Percentiles rank a stretch among this genome's conserved stretches.
phyloP scores from a whole-genome alignment of 805 yeast species.

The Naumovozyma castellii region DNA sequence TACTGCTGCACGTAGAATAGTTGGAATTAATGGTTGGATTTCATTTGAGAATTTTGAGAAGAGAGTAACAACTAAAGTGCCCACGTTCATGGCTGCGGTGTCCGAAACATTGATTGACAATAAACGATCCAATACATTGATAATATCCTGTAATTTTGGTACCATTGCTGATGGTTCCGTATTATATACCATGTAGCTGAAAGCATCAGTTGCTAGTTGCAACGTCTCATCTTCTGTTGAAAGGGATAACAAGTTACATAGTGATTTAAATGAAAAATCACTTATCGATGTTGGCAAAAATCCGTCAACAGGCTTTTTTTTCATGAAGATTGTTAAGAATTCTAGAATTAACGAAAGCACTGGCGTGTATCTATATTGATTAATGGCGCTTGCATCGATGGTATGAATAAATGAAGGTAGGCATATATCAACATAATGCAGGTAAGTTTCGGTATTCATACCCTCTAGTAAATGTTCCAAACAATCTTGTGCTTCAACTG shows the following conservation, averaged over 20 bases:
- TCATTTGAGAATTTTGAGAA: constrained; percentile 42
- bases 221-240: constrained; percentile 69
- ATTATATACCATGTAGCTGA: constrained; percentile 47
- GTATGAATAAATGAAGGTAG: constrained; percentile 42
- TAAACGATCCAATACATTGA: constrained; percentile 51
- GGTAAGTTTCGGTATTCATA: constrained; percentile 38
- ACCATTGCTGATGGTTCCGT: constrained; percentile 21
- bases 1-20: constrained; percentile 67
- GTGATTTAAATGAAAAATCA: constrained; percentile 19
- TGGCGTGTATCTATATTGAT: constrained; percentile 44
- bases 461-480: constrained; percentile 48
- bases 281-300: constrained; percentile 21
- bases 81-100: constrained; percentile 73
- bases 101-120: constrained; percentile 66
- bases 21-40: constrained; percentile 32
- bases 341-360: constrained; percentile 33
- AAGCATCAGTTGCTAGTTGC: constrained; percentile 68
- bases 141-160: constrained; percentile 23
- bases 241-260: constrained; percentile 21
- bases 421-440: constrained; percentile 39
- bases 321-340: constrained; percentile 23
- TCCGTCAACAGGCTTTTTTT: constrained; percentile 22
- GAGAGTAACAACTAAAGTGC: constrained; percentile 49
- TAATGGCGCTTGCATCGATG: constrained; percentile 17
- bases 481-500: constrained; percentile 59